A percentile compares a stretch with the other conserved stretches of the same genome.
phyloP scores from a whole-genome alignment of 1,284 basidiomycete species.

The Malassezia slooffiae region DNA sequence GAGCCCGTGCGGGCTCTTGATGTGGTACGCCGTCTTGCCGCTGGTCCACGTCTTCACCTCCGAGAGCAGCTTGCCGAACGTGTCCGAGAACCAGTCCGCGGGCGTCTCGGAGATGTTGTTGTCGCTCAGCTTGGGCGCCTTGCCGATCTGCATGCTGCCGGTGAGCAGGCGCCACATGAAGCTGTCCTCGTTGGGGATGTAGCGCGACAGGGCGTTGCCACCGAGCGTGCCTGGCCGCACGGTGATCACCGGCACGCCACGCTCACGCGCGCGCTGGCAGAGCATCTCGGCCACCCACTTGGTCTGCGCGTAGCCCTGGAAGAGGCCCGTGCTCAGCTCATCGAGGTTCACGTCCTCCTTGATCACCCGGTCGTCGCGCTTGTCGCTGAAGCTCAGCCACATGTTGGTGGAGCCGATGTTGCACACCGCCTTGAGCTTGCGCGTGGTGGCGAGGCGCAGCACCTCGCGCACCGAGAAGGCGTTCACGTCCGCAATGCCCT shows the following conservation, averaged over 20 bases:
- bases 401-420: conserved; percentile 47
- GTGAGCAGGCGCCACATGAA: conserved; percentile 14
- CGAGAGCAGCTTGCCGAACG: conserved; percentile 10
- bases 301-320: conserved; percentile 47
- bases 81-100: conserved; percentile 16
- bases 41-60: conserved; percentile 9
- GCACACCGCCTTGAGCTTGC: conserved; percentile 36
- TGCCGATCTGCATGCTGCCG: conserved; percentile 11
- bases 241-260: conserved; percentile 43
- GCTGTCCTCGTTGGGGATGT: conserved; percentile 16
- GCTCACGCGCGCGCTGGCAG: conserved; percentile 31
- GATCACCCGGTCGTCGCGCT: conserved; percentile 35
- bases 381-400: conserved; percentile 37
- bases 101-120: conserved; percentile 11
- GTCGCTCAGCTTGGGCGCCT: conserved; percentile 1
- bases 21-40: conserved; percentile 11
- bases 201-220: conserved; percentile 28
- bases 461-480: conserved; percentile 46
- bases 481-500: conserved; percentile 42
- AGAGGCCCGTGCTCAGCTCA: conserved; percentile 25
- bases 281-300: conserved; percentile 48
- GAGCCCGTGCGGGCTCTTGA: conserved; percentile 9
- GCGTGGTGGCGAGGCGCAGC: conserved; percentile 42
- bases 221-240: conserved; percentile 45
- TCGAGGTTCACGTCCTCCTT: conserved; percentile 37